Conservation (phyloP, 2,329 filamentous ascomycete species). For the Xylariaceae sp. region DNA sequence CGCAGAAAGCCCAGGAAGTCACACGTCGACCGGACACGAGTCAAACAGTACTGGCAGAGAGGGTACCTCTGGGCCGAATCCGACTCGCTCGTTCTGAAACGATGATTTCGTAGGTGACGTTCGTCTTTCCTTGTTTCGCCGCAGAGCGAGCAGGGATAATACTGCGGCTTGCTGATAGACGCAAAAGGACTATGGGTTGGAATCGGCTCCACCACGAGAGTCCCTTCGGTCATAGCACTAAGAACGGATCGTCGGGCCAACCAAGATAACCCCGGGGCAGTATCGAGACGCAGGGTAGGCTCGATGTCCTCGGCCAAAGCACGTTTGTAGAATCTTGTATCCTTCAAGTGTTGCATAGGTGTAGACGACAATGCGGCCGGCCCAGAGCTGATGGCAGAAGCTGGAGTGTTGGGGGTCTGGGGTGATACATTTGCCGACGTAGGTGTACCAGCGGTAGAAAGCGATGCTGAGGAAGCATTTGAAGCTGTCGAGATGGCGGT, state of each 20-base stretch:
- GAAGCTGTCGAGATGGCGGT: slow-evolving; percentile 45
- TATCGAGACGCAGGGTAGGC: slow-evolving; percentile 83
- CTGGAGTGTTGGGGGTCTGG: slow-evolving; percentile 53
- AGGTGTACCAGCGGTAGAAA: slow-evolving; percentile 41
- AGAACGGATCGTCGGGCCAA: slow-evolving; percentile 81
- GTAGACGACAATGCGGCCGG: slow-evolving; percentile 36
- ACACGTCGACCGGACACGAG: slow-evolving; percentile 77
- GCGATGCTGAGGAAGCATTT: slow-evolving; percentile 56
- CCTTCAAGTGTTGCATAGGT: slow-evolving; percentile 64
- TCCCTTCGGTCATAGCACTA: slow-evolving; percentile 76
- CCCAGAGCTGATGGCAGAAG: slow-evolving; percentile 44
- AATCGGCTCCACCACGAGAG: slow-evolving; percentile 83
- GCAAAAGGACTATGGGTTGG: slow-evolving; percentile 52
- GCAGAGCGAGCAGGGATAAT: slow-evolving; percentile 76
- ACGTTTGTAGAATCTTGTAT: slow-evolving; percentile 91
- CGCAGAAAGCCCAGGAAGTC: slow-evolving; percentile 89
- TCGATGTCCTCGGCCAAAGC: slow-evolving; percentile 87
- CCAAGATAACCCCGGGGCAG: slow-evolving; percentile 88
- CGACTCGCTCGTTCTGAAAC: slow-evolving; percentile 82
- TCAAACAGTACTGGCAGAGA: slow-evolving; percentile 82
- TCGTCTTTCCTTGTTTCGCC: slow-evolving; percentile 73
- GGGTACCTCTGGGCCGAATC: slow-evolving; percentile 85
- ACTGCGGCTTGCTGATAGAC: slow-evolving; percentile 46
- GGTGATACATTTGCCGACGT: slow-evolving; percentile 49
- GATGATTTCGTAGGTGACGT: slow-evolving; percentile 70